phyloP scores from a whole-genome alignment of 768 basidiomycete species.

The Suillus brevipes region DNA sequence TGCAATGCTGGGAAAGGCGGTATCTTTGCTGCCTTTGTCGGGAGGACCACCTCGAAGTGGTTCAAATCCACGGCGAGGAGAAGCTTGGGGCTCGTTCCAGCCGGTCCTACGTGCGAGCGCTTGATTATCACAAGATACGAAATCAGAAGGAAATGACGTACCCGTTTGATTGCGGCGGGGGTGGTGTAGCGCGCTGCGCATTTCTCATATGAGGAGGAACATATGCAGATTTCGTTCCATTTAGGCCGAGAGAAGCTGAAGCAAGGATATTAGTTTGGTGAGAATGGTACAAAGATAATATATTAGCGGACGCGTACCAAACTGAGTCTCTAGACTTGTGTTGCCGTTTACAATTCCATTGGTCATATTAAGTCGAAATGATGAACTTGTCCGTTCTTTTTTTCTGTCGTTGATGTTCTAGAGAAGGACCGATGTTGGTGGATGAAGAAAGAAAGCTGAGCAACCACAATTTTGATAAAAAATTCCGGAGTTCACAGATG shows the following conservation, averaged over 20 bases:
- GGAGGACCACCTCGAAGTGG: conserved; percentile 43
- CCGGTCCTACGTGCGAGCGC: conserved; percentile 48
- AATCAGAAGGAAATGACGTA: conserved; percentile 35
- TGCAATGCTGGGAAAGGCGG: conserved; percentile 40
- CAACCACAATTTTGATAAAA: conserved; percentile 22
- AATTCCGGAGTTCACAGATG: conserved; percentile 24
- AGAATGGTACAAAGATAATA: neutral
- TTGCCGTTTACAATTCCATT: conserved; percentile 87
- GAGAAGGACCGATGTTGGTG: conserved; percentile 28
- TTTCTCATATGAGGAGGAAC: conserved; percentile 88
- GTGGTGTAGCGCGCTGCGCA: conserved; percentile 80
- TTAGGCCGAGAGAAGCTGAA: conserved; percentile 74
- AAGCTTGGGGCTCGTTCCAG: conserved; percentile 75
- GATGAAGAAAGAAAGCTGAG: conserved; percentile 26
- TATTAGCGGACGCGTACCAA: conserved; percentile 49
- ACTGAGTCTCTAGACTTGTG: conserved; percentile 71
- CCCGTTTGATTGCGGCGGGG: conserved; percentile 51
- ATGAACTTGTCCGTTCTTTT: conserved; percentile 32
- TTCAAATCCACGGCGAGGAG: conserved; percentile 54
- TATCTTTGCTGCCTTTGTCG: conserved; percentile 35
- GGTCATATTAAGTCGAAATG: conserved; percentile 67
- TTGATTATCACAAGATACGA: conserved; percentile 17
- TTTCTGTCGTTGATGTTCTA: conserved; percentile 34
- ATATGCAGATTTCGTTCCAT: conserved; percentile 72
- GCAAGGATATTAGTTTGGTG: conserved; percentile 6